phyloP scores from a whole-genome alignment of 2,329 filamentous ascomycete genomes.

The Pyricularia sp. region DNA sequence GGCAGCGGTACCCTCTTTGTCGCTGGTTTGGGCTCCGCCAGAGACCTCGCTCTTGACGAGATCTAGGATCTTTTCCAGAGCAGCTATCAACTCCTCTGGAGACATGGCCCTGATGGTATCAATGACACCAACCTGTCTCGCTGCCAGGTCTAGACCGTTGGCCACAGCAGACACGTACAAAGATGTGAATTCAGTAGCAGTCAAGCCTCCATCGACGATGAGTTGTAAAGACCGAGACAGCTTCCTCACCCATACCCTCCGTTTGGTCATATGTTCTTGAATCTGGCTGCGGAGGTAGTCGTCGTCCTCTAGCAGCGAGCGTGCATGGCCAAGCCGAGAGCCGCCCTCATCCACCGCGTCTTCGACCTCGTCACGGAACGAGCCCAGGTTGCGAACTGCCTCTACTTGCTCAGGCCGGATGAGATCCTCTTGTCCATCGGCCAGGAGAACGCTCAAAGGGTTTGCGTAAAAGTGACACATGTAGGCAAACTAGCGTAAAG shows the following conservation, averaged over 20 bases:
- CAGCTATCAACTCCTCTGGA: constrained; percentile 30
- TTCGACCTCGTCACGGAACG: constrained; percentile 53
- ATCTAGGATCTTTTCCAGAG: constrained; percentile 16
- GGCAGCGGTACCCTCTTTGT: not conserved
- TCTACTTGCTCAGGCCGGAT: constrained; percentile 55
- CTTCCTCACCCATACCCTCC: constrained; percentile 21
- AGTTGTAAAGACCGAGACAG: constrained; percentile 42
- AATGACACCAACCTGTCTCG: constrained; percentile 38
- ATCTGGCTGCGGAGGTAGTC: constrained; percentile 38
- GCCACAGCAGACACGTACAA: constrained; percentile 54
- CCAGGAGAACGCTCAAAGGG: constrained; percentile 56
- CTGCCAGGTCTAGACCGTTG: constrained; percentile 39
- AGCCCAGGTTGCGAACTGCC: constrained; percentile 57
- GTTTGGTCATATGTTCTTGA: constrained; percentile 10
- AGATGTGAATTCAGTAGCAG: constrained; percentile 33
- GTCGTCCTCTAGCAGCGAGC: constrained; percentile 51
- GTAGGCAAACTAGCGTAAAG: constrained; percentile 58
- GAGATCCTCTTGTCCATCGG: constrained; percentile 16
- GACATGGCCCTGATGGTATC: constrained; percentile 51
- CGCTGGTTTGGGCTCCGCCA: too few species aligned
- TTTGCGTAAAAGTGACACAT: constrained; percentile 85
- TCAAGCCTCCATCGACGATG: constrained; percentile 26
- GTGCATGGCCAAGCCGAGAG: constrained; percentile 29
- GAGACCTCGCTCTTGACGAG: constrained; percentile 22
- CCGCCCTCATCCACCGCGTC: constrained; percentile 28